A percentile compares a stretch with the other conserved stretches of the same genome.
phyloP scores from a whole-genome alignment of 2,329 filamentous ascomycete species.

The Dissoconium aciculare region DNA sequence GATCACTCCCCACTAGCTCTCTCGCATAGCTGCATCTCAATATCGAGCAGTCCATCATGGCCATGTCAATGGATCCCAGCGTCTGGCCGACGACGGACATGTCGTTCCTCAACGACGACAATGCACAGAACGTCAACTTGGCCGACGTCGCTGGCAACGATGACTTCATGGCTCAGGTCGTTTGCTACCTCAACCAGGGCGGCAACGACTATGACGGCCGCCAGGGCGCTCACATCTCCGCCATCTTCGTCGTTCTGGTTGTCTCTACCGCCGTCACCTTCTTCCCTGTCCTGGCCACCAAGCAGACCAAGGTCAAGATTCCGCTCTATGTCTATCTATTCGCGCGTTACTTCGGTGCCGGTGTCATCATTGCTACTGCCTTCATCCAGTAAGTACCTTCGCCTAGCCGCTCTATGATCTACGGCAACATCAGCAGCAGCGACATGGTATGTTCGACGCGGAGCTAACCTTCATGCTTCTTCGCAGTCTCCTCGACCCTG shows the following conservation, averaged over 20 bases:
- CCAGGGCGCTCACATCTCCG: slow-evolving; percentile 27
- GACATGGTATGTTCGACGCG: background rate
- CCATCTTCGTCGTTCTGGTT: slow-evolving; percentile 33
- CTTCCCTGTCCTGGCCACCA: slow-evolving; percentile 34
- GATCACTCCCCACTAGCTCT: too few species aligned
- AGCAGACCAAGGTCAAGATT: slow-evolving; percentile 24
- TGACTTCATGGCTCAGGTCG: slow-evolving; percentile 6
- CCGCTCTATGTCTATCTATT: slow-evolving; percentile 33
- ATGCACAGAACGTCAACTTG: slow-evolving; percentile 9
- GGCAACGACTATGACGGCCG: slow-evolving; percentile 41
- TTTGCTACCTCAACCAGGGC: slow-evolving; percentile 11
- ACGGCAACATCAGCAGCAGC: too few species aligned
- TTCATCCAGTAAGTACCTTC: slow-evolving; percentile 29
- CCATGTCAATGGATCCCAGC: too few species aligned
- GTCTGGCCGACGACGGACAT: background rate
- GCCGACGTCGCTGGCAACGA: slow-evolving; percentile 6
- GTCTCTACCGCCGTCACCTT: slow-evolving; percentile 29
- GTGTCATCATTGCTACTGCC: slow-evolving; percentile 34
- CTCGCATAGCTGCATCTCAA: too few species aligned
- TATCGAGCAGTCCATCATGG: too few species aligned
- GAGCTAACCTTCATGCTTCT: too few species aligned
- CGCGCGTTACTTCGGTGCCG: slow-evolving; percentile 33
- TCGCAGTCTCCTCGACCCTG: slow-evolving; percentile 25
- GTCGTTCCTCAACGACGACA: background rate
- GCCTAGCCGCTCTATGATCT: too few species aligned